These are phyloP conservation scores for Elongisporangium senticosum DNA, from an alignment of 352 stramenopile species.

Conservation along the genomic window DNA sequence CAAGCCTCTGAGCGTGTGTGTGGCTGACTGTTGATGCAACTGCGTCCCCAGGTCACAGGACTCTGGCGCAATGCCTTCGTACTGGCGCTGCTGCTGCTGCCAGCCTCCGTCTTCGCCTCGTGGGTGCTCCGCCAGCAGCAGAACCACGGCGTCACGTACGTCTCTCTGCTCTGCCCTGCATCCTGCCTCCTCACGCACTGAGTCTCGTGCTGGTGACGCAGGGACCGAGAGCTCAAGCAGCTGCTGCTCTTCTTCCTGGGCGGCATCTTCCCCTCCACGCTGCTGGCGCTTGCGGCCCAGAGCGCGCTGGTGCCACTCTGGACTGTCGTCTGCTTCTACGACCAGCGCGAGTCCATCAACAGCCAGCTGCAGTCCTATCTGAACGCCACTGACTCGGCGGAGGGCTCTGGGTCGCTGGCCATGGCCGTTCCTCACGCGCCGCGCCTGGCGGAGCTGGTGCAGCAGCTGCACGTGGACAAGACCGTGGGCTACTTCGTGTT, in stretches of 20 bases:
- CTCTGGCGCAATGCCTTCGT: slow-evolving; percentile 11
- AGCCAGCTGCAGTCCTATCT: slow-evolving; percentile 35
- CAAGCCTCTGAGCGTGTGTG: not conserved
- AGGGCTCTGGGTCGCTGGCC: not conserved
- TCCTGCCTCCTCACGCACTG: not conserved
- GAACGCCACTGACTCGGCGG: not conserved
- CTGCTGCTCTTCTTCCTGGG: slow-evolving; percentile 48
- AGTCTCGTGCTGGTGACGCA: slow-evolving; percentile 11
- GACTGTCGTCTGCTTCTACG: slow-evolving; percentile 45
- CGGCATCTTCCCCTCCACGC: slow-evolving; percentile 32
- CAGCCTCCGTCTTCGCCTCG: slow-evolving; percentile 25
- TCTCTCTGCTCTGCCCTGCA: not conserved
- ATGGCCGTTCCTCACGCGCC: slow-evolving; percentile 11
- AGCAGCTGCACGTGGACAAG: slow-evolving; percentile 45
- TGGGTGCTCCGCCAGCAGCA: slow-evolving; percentile 38
- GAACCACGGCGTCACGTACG: slow-evolving; percentile 47
- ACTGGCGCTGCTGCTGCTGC: slow-evolving; percentile 22
- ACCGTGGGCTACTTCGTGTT: slow-evolving; percentile 61
- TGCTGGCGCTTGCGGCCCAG: slow-evolving; percentile 39
- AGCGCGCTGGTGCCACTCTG: slow-evolving; percentile 29
- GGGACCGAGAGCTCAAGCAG: slow-evolving; percentile 57
- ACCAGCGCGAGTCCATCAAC: slow-evolving; percentile 39
- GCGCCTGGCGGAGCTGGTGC: slow-evolving; percentile 34
- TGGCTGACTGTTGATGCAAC: not conserved
- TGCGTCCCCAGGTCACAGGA: not conserved